Evolutionary conservation across 2,329 filamentous ascomycete genomes (phyloP), one percentile per base, ranked within the genome.

Genomic region (Karstenula rhodostoma): DNA sequence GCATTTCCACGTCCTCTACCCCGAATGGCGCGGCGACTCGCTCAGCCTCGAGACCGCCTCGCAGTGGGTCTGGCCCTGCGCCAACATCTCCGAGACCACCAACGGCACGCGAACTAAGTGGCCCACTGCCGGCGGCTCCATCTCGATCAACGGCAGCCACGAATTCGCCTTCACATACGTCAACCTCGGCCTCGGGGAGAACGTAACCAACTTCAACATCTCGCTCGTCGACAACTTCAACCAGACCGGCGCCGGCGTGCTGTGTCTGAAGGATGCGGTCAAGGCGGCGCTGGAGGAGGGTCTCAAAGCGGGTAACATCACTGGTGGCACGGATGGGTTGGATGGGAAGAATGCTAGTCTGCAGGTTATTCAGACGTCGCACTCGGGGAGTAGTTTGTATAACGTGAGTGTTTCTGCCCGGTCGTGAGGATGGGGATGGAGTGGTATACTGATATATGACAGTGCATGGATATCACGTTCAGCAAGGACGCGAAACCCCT

Each of bases 221-320:
- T 73, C 72, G 17, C 73, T 84, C 17, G 71, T 82, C 4, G 67
- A 73, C 19, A 68, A 73, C 44, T 81, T 83, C 71, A 84, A 84
- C 67, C 80, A 83, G 69, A 84, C 81, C 0, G 78, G 78, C n/a
- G 79, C 79, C 13, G 82, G 82, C 5, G 78, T 79, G 0, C 80
- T 83, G 54, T 84, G 82, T 63, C 71, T 83, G 12, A 71, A 67
- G 46, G 67, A 59, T 10, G 67, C 70, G 2, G 70, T 73, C 25
- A 32, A 69, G 58, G 32, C 52, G 4, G 60, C 52, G 10, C 58
- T 74, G 17, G 64, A 57, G 46, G 65, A 57, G 27, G 68, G 59
- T 5, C 46, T 68, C 10, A 52, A 46, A 4, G 70, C 70, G 37
- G 64, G 60, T 22, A 69, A 67, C 3, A 29, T 65, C 13, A 59